Evolutionary conservation across 306 rosid genomes (phyloP).

Genomic region (Fagus sylvatica): DNA sequence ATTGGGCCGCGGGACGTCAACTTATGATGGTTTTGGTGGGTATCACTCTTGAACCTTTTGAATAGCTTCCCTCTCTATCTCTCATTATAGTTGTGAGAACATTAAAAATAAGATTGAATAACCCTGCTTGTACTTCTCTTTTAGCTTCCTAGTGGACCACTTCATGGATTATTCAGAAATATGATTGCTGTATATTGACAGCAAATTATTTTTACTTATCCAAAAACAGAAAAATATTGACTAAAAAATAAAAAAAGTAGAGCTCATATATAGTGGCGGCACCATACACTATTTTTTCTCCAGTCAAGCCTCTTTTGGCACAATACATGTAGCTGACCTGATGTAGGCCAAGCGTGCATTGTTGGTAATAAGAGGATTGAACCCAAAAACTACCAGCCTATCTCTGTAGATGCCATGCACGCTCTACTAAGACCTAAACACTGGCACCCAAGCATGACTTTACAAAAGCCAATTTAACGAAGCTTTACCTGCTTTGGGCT

Average conservation of each 20-base stretch:
- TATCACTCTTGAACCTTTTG: conserved; percentile 32
- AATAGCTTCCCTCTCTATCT: conserved; percentile 11
- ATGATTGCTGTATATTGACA: not conserved
- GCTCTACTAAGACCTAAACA: not conserved
- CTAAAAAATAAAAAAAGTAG: not conserved
- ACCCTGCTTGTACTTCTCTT: not conserved
- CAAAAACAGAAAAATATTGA: not conserved
- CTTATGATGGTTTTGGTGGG: conserved; percentile 98
- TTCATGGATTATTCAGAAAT: not conserved
- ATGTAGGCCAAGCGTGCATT: not conserved
- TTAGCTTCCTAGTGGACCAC: not conserved
- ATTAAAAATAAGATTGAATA: not conserved
- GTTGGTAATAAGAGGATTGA: not conserved
- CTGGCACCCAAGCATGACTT: not conserved
- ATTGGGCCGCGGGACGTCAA: conserved; percentile 98
- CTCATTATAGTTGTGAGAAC: not conserved
- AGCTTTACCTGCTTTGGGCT: not conserved
- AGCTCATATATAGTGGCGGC: not conserved
- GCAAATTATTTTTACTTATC: not conserved
- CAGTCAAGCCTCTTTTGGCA: not conserved
- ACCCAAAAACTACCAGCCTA: not conserved
- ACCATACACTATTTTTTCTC: not conserved
- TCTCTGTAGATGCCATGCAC: not conserved
- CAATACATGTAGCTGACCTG: not conserved
- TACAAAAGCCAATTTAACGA: not conserved